Evolutionary conservation across 208 protist genomes (phyloP).

Genomic region (Leishmania braziliensis): DNA sequence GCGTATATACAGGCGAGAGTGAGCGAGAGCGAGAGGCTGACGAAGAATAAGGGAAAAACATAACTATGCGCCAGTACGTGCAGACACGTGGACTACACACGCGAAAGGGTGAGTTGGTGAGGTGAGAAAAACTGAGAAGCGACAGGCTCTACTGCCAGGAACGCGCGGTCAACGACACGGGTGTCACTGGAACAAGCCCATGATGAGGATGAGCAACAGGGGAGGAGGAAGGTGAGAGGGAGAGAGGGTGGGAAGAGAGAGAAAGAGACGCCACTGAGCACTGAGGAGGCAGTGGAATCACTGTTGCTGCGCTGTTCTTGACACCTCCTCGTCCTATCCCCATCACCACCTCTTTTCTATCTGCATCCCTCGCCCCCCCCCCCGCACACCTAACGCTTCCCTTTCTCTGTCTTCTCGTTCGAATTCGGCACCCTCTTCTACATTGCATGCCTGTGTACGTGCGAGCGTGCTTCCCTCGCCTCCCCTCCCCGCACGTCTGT

Average conservation of each 20-base stretch:
- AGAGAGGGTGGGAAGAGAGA: neutral
- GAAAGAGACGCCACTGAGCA: neutral
- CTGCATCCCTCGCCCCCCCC: too few relatives aligned
- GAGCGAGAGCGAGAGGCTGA: too few relatives aligned
- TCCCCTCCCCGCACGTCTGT: neutral
- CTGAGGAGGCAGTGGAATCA: neutral
- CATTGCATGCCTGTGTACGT: neutral
- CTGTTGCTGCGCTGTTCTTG: neutral
- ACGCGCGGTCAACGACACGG: neutral
- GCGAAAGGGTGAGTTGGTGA: neutral
- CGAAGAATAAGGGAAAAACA: neutral
- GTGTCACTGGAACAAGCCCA: neutral
- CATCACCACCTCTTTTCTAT: neutral
- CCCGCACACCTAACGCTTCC: neutral
- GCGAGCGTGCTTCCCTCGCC: neutral
- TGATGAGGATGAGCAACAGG: neutral
- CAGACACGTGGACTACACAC: neutral
- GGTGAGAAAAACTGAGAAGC: neutral
- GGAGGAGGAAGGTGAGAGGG: neutral
- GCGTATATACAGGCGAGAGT: too few relatives aligned
- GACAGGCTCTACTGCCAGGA: neutral
- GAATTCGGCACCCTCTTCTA: neutral
- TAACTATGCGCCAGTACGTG: too few relatives aligned
- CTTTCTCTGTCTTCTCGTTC: neutral
- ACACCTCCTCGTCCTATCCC: neutral